These are phyloP conservation scores for Starmerella floricola DNA, from an alignment of 805 yeast genomes.

Conservation along the genomic window DNA sequence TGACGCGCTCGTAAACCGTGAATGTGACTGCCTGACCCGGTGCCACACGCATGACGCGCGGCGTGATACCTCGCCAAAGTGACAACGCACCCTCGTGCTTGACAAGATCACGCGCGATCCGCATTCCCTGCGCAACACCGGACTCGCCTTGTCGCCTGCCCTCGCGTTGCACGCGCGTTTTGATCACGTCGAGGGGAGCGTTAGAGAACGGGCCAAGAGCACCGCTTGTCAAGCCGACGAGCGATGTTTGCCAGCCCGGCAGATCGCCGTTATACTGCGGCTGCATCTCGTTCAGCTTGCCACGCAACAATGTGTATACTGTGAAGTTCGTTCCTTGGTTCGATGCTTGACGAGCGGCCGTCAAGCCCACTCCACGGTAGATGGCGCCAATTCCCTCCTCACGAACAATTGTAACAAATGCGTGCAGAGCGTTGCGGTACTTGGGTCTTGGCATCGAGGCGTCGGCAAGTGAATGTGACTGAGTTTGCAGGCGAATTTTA, in stretches of 20 bases:
- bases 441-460: conserved; percentile 64
- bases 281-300: conserved; percentile 45
- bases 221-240: conserved; percentile 84
- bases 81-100: conserved; percentile 83
- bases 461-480: conserved; percentile 77
- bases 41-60: conserved; percentile 97
- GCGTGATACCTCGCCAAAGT: conserved; percentile 92
- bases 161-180: conserved; percentile 91
- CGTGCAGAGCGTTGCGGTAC: conserved; percentile 87
- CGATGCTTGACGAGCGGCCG: conserved; percentile 96
- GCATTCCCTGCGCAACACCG: conserved; percentile 62
- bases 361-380: conserved; percentile 87
- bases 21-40: conserved; percentile 99
- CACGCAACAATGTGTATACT: conserved; percentile 71
- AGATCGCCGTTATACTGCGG: conserved; percentile 44
- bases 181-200: conserved; percentile 94
- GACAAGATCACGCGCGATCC: conserved; percentile 69
- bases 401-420: conserved; percentile 64
- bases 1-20: conserved; percentile 86
- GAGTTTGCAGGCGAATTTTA: conserved; percentile 92
- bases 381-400: conserved; percentile 86
- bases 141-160: conserved; percentile 49
- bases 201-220: conserved; percentile 96
- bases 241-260: conserved; percentile 90
- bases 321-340: conserved; percentile 98